Evolutionary conservation across 306 rosid genomes (phyloP).

Genomic region (Cicer cuneatum): DNA sequence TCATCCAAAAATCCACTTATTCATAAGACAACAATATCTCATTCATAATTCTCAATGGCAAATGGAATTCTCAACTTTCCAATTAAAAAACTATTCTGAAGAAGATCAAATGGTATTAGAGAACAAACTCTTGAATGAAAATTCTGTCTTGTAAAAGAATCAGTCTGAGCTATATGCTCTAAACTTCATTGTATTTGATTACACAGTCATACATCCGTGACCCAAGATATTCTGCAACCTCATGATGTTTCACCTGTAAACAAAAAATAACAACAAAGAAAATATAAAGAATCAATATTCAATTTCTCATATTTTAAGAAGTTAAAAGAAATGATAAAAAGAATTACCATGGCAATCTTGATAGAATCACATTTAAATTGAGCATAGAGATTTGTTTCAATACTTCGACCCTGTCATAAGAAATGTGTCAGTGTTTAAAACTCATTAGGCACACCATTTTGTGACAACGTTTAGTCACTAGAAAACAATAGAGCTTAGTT

Average conservation of each 20-base stretch:
- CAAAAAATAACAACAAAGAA: constrained; percentile 25
- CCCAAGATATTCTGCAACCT: constrained; percentile 94
- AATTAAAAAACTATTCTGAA: no score
- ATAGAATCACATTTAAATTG: constrained; percentile 89
- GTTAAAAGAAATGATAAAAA: background rate
- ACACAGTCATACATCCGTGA: constrained; percentile 92
- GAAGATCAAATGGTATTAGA: background rate
- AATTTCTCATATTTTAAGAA: background rate
- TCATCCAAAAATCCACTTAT: no score
- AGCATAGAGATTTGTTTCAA: constrained; percentile 91
- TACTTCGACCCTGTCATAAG: constrained; percentile 86
- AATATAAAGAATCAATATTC: background rate
- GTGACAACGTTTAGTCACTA: background rate
- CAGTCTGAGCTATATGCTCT: constrained; percentile 43
- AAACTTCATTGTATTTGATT: constrained; percentile 75
- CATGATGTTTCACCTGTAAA: constrained; percentile 82
- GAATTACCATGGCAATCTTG: constrained; percentile 86
- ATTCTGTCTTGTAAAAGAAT: background rate
- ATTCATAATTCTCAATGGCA: no score
- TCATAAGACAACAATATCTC: no score
- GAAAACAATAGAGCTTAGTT: background rate
- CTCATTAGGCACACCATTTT: background rate
- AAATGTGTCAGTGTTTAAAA: constrained; percentile 17
- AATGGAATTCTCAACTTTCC: no score
- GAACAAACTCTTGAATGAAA: background rate